phyloP scores from a whole-genome alignment of 345 rosid genomes.

The Lenwebbia sp. region DNA sequence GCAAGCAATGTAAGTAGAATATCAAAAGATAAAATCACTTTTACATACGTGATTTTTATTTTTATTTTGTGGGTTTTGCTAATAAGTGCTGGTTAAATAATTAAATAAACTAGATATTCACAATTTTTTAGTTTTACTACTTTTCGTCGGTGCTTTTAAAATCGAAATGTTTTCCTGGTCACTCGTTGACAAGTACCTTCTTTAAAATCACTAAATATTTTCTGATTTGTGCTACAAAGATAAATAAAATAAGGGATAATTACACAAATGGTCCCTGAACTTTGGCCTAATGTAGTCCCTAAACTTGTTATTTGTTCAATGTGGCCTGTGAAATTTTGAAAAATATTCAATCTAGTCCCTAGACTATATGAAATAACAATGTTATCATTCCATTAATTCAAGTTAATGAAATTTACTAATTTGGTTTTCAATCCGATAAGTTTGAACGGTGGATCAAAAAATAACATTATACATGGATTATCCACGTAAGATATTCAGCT shows the following conservation, averaged over 20 bases:
- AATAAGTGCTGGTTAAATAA: background rate
- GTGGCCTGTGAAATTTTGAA: background rate
- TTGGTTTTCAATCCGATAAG: background rate
- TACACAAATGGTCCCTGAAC: rapidly evolving
- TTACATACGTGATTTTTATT: background rate
- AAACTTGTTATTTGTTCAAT: background rate
- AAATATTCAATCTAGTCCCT: background rate
- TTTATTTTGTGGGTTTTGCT: background rate
- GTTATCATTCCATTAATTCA: background rate
- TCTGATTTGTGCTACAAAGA: background rate
- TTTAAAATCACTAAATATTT: background rate
- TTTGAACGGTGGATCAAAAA: background rate
- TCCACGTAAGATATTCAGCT: background rate
- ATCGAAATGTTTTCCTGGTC: background rate
- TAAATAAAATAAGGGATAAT: background rate
- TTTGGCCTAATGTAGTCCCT: background rate
- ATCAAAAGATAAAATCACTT: background rate
- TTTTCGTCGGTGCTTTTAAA: background rate
- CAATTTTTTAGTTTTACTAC: background rate
- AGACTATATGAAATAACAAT: background rate
- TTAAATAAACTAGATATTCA: background rate
- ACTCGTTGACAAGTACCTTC: background rate
- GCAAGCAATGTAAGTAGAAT: background rate
- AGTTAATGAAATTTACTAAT: background rate
- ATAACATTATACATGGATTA: background rate